Evolutionary conservation across 2,329 filamentous ascomycete genomes (phyloP).

Genomic region (Penicillium sp.): DNA sequence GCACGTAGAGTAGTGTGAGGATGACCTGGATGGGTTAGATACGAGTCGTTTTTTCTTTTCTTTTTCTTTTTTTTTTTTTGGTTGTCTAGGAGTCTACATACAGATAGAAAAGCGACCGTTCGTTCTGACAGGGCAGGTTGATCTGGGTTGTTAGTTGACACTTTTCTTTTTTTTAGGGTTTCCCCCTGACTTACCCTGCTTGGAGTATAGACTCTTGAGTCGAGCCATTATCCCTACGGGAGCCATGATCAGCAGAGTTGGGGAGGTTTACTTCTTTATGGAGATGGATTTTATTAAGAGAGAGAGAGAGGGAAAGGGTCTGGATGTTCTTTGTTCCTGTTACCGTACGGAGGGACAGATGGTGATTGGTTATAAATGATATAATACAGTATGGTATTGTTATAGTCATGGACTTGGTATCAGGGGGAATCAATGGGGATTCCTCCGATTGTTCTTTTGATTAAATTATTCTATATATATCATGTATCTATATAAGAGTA

Average conservation of each 20-base stretch:
- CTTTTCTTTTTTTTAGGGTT: background rate
- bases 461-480: background rate
- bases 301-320: no score
- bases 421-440: background rate
- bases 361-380: background rate
- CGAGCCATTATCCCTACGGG: constrained; percentile 27
- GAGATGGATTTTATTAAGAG: no score
- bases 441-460: background rate
- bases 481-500: no score
- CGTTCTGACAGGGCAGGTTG: constrained; percentile 32
- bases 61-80: background rate
- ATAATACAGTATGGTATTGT: constrained; percentile 8
- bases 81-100: constrained; percentile 20
- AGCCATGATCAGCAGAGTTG: constrained; percentile 23
- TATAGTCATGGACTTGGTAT: background rate
- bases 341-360: background rate
- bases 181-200: constrained; percentile 21
- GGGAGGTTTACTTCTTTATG: constrained; percentile 3
- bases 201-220: constrained; percentile 28
- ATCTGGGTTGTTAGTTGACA: constrained; percentile 21
- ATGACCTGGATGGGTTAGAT: constrained; percentile 46
- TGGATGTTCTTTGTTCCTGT: constrained; percentile 10
- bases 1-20: constrained; percentile 82
- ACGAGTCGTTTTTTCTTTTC: background rate
- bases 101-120: constrained; percentile 33